Base-by-base conservation (phyloP, 306 rosid genomes). In the Ormosia emarginata region DNA sequence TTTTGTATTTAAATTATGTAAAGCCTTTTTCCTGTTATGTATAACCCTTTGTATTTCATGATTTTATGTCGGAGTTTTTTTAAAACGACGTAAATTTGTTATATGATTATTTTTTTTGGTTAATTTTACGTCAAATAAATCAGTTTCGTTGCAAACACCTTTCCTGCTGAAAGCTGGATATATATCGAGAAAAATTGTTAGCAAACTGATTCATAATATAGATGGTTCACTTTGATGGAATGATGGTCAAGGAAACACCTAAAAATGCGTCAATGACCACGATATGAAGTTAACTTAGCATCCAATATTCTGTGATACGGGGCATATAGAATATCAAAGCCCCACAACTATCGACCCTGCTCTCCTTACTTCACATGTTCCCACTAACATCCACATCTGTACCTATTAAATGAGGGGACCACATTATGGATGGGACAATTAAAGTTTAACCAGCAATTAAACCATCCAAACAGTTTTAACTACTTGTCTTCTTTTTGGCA, bases 291-390 rank as follows among this genome's bases (percentile, higher is more conserved):
- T 49, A 44, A 6, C 10, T 66, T 1, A 1, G 36, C 46, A 67
- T 7, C 24, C n/a, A 55, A 56, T 67, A 32, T 67, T 53, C 44
- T 57, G 57, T 40, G 13, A 52, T 53, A 52, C 55, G 9, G 67
- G 57, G 30, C 53, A 53, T 37, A 78, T 55, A 53, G 57, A 78
- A 57, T 57, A 57, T 70, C 39, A 75, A 73, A 84, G 14, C 30
- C 50, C 81, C 32, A 6, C 17, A 66, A 37, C 11, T 17, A 63
- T 80, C 85, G 87, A 81, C 90, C 89, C 79, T 63, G 67, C 84
- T 12, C 79, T 39, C 84, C 86, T 83, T 68, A 56, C 85, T 77
- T 87, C 91, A 86, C 90, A 86, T 88, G 93, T 83, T 77, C 83
- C 88, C 89, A 83, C 91, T 81, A 86, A 82, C 88, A 71, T 81